Conservation (phyloP, 352 stramenopile species). For the Phytophthora cactorum region DNA sequence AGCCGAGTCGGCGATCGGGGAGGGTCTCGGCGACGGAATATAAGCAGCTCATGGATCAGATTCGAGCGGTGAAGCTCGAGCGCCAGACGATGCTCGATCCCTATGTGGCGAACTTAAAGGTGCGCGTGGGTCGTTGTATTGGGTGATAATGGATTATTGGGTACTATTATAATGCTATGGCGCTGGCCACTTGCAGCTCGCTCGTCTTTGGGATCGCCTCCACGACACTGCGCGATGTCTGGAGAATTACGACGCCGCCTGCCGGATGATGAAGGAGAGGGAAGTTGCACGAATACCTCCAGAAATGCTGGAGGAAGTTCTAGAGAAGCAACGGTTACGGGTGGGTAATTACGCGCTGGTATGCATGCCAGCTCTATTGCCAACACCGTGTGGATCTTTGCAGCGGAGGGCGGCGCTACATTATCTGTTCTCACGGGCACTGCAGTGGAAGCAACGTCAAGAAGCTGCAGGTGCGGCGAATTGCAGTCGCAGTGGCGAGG, state of each 20-base stretch:
- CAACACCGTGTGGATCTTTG: background rate
- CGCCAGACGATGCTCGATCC: constrained; percentile 50
- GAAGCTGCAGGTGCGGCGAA: constrained; percentile 43
- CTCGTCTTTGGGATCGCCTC: constrained; percentile 59
- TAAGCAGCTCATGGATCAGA: constrained; percentile 52
- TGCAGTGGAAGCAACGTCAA: constrained; percentile 42
- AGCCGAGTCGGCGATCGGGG: constrained; percentile 3
- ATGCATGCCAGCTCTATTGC: too few species aligned
- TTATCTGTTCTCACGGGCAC: constrained; percentile 49
- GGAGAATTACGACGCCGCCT: constrained; percentile 61
- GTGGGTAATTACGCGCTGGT: constrained; percentile 25
- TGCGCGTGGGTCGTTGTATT: constrained; percentile 11
- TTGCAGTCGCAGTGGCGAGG: background rate
- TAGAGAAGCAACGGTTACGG: constrained; percentile 51
- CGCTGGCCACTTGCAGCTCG: constrained; percentile 39
- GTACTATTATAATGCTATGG: background rate
- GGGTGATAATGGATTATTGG: background rate
- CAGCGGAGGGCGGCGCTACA: constrained; percentile 55
- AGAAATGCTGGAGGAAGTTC: constrained; percentile 35
- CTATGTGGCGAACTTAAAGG: constrained; percentile 62
- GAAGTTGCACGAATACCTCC: constrained; percentile 33
- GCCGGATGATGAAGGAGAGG: constrained; percentile 42
- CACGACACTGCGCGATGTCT: constrained; percentile 54
- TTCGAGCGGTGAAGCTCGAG: constrained; percentile 47
- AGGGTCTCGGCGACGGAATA: constrained; percentile 30